Percentiles rank a stretch among this genome's conserved stretches.
Conservation (phyloP, 257 asterid species). For the Jaltomata sinuosa region DNA sequence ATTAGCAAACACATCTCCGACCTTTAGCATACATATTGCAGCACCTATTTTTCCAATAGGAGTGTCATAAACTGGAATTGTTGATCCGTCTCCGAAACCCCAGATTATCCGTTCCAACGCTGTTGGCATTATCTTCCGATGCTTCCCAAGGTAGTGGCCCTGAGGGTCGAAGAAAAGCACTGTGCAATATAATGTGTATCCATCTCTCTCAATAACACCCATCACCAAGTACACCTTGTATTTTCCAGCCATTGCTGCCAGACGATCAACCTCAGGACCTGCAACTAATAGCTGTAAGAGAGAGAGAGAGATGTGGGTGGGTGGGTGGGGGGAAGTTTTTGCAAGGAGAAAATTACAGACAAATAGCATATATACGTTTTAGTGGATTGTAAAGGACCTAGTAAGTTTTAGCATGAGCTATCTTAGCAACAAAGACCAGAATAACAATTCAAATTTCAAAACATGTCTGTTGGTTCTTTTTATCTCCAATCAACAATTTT, state of each 20-base stretch:
- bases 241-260: constrained; percentile 95
- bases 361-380: background rate
- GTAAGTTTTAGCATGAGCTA: background rate
- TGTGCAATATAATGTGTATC: constrained; percentile 79
- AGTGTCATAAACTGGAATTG: constrained; percentile 87
- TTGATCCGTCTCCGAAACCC: constrained; percentile 98
- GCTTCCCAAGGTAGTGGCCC: constrained; percentile 86
- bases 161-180: constrained; percentile 78
- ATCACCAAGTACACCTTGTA: constrained; percentile 82
- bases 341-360: background rate
- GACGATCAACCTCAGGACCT: constrained; percentile 93
- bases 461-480: background rate
- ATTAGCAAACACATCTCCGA: constrained; percentile 1
- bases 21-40: constrained; percentile 97
- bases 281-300: constrained; percentile 1
- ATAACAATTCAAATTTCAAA: background rate
- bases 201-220: constrained; percentile 89
- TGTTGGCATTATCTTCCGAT: constrained; percentile 87
- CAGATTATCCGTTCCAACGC: constrained; percentile 84
- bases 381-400: background rate
- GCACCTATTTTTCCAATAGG: constrained; percentile 92
- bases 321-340: background rate
- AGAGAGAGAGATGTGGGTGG: background rate
- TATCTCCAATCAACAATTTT: background rate
- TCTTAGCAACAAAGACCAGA: background rate